These are phyloP conservation scores for Fraxinus sp. DNA, from an alignment of 305 asterid genomes.

Conservation along the genomic window DNA sequence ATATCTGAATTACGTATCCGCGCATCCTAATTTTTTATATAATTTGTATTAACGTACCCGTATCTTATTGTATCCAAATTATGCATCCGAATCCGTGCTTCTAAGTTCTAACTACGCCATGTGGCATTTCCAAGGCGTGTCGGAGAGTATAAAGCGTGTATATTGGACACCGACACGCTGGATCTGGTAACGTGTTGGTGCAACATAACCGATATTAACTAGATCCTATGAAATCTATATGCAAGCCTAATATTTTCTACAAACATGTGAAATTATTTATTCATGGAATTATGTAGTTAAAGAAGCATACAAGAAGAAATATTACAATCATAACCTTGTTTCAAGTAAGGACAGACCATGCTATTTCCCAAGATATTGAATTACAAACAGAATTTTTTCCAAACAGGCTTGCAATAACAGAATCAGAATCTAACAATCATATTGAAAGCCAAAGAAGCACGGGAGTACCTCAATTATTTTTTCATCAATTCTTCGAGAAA, in stretches of 20 bases:
- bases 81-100: no score
- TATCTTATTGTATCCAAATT: no score
- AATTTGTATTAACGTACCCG: no score
- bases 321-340: neutral
- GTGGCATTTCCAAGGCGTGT: no score
- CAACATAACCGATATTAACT: neutral
- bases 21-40: no score
- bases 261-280: neutral
- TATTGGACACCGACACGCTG: no score
- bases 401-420: neutral
- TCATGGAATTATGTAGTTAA: neutral
- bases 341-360: neutral
- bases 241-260: neutral
- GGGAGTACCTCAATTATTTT: conserved; percentile 54
- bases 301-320: neutral
- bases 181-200: neutral
- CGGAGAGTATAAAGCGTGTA: no score
- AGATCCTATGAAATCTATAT: neutral
- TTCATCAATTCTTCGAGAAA: conserved; percentile 53
- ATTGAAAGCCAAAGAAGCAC: conserved; percentile 16
- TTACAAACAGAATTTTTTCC: neutral
- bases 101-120: no score
- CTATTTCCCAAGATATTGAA: neutral
- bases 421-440: neutral
- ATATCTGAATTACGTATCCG: no score